Evolutionary conservation across 768 basidiomycete genomes (phyloP), one percentile per base, ranked within the genome.

Genomic region (Russula sp.): DNA sequence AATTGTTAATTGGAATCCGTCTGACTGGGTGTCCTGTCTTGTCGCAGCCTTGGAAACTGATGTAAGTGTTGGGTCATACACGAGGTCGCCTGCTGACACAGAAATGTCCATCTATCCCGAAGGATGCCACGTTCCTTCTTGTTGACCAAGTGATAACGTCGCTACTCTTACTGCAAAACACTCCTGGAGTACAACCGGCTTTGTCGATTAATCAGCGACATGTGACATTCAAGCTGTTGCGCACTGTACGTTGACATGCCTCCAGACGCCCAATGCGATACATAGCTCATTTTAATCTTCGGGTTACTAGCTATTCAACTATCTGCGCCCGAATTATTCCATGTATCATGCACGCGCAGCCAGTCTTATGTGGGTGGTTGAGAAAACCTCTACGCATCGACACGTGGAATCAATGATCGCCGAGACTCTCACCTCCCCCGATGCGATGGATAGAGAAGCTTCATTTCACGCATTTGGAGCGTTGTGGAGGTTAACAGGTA

Each of bases 381-480:
- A 94, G 68, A 59, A 78, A 45, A 70, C 81, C 16, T 78, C 84
- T 35, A 71, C 77, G 6, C 78, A 78, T 14, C 78, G 82, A 34
- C 82, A 89, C 69, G 83, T 95, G 9, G 91, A 95, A 70, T 84
- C 90, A 5, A 86, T 92, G 49, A 75, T 98, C 35, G 83, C 93
- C 0, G 82, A 86, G 61, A 82, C 80, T 16, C 81, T 98, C 77
- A 80, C 80, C 10, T 82, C 86, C 7, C 71, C 79, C 0, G 79
- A 84, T 37, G 73, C 77, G 7, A 70, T 70, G 2, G 77, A 78
- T 47, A 75, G 80, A 3, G 75, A 81, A 18, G 81, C 83, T 20
- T 83, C 85, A 1, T 91, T 87, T 70, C 90, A 96, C 67, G 90
- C 89, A 0, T 98, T 99, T 72, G 94, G 96, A 3, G 84, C 91